phyloP scores from a whole-genome alignment of 345 rosid species.

The Hibiscus tridactylites region DNA sequence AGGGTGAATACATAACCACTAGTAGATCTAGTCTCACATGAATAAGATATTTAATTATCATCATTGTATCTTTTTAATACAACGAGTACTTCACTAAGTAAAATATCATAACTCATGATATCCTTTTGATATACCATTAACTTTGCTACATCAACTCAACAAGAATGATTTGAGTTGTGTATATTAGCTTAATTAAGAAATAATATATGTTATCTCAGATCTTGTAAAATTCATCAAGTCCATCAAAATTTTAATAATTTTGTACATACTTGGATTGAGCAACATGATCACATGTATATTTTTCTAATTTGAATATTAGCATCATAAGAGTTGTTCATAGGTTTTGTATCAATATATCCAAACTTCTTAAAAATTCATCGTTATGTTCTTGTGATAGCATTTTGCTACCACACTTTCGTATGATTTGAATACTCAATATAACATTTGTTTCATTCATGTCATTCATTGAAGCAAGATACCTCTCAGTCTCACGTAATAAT shows the following conservation, averaged over 20 bases:
- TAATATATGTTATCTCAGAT: too few species aligned
- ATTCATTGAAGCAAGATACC: too few species aligned
- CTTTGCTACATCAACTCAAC: background rate
- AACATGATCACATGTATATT: background rate
- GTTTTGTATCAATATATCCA: background rate
- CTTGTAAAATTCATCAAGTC: background rate
- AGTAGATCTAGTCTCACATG: too few species aligned
- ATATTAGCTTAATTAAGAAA: too few species aligned
- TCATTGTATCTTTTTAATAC: background rate
- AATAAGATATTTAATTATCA: too few species aligned
- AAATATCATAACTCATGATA: background rate
- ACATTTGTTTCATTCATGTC: background rate
- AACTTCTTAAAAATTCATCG: background rate
- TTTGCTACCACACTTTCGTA: background rate
- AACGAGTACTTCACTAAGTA: background rate
- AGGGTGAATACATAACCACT: too few species aligned
- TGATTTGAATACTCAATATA: background rate
- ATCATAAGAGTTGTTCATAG: background rate
- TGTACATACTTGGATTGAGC: background rate
- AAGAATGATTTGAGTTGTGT: too few species aligned
- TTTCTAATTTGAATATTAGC: background rate
- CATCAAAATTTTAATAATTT: background rate
- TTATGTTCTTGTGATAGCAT: background rate
- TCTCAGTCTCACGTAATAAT: too few species aligned
- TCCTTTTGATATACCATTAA: background rate